phyloP scores from a whole-genome alignment of 2,329 filamentous ascomycete genomes.

The Fusarium hostae region DNA sequence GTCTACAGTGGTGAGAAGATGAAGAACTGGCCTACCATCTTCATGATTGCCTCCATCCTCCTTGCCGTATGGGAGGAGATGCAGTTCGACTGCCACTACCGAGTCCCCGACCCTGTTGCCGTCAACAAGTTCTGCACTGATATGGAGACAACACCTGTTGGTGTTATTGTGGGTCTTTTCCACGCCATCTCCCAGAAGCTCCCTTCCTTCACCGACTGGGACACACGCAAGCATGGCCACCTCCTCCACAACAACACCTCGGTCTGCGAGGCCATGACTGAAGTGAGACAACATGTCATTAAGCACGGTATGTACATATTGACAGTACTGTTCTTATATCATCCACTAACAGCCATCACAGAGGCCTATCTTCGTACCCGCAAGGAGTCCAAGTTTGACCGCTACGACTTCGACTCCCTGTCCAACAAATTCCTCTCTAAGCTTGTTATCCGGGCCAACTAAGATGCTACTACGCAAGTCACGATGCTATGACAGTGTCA shows the following conservation, averaged over 20 bases:
- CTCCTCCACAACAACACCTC: conserved; percentile 90
- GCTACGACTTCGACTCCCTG: conserved; percentile 91
- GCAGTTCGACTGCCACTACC: conserved; percentile 98
- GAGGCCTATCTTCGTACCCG: conserved; percentile 88
- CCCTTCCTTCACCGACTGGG: conserved; percentile 92
- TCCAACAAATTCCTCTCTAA: conserved; percentile 98
- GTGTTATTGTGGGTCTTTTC: conserved; percentile 96
- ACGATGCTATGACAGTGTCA: conserved; percentile 34
- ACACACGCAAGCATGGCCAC: conserved; percentile 89
- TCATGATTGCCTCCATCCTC: conserved; percentile 93
- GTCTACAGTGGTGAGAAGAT: conserved; percentile 97
- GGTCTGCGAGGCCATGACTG: conserved; percentile 95
- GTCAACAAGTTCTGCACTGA: conserved; percentile 96
- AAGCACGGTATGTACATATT: conserved; percentile 84
- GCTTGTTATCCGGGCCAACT: conserved; percentile 95
- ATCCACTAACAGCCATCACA: conserved; percentile 54
- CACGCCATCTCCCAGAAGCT: conserved; percentile 98
- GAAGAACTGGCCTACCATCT: conserved; percentile 99
- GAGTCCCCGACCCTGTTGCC: conserved; percentile 82
- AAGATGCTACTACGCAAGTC: conserved; percentile 42
- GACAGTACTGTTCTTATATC: not conserved
- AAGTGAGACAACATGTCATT: conserved; percentile 90
- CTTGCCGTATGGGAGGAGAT: conserved; percentile 98
- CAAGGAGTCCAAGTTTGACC: conserved; percentile 84
- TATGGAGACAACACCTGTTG: conserved; percentile 96